Evolutionary conservation across 768 basidiomycete species (phyloP).

Genomic region (Hydnomerulius pinastri): DNA sequence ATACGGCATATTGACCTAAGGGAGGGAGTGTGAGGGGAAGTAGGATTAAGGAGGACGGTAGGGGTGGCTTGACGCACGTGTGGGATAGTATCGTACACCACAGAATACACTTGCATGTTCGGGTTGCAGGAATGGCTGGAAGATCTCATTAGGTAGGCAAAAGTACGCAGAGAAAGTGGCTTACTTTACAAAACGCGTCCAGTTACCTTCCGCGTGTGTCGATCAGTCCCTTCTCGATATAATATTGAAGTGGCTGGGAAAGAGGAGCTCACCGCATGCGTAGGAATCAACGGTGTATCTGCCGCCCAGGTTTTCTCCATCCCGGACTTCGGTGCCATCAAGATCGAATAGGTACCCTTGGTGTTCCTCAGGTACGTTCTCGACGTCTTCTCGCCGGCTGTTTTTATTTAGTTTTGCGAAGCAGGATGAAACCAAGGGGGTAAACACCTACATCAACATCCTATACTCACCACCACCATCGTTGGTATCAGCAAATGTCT

Average conservation of each 20-base stretch:
- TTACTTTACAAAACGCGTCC: slow-evolving; percentile 76
- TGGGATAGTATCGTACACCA: slow-evolving; percentile 62
- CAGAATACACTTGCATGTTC: slow-evolving; percentile 57
- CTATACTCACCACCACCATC: slow-evolving; percentile 30
- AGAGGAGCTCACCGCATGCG: slow-evolving; percentile 43
- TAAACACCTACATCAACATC: slow-evolving; percentile 44
- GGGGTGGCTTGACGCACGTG: slow-evolving; percentile 41
- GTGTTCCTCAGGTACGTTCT: slow-evolving; percentile 35
- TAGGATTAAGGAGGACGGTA: not conserved
- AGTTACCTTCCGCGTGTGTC: slow-evolving; percentile 53
- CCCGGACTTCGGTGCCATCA: slow-evolving; percentile 52
- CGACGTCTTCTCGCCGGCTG: slow-evolving; percentile 48
- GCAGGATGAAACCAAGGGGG: not conserved
- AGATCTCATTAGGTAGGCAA: slow-evolving; percentile 4
- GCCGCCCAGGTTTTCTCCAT: slow-evolving; percentile 32
- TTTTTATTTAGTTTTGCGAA: slow-evolving; percentile 1
- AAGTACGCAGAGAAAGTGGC: slow-evolving; percentile 16
- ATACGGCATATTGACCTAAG: slow-evolving; percentile 60
- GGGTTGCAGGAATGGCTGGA: slow-evolving; percentile 70
- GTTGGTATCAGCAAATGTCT: slow-evolving; percentile 5
- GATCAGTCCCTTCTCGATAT: slow-evolving; percentile 2
- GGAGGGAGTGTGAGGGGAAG: slow-evolving; percentile 1
- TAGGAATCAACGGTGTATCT: slow-evolving; percentile 60
- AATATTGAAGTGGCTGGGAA: not conserved
- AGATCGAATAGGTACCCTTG: slow-evolving; percentile 62